phyloP scores from a whole-genome alignment of 1,284 basidiomycete genomes.

The Athelia sp. region DNA sequence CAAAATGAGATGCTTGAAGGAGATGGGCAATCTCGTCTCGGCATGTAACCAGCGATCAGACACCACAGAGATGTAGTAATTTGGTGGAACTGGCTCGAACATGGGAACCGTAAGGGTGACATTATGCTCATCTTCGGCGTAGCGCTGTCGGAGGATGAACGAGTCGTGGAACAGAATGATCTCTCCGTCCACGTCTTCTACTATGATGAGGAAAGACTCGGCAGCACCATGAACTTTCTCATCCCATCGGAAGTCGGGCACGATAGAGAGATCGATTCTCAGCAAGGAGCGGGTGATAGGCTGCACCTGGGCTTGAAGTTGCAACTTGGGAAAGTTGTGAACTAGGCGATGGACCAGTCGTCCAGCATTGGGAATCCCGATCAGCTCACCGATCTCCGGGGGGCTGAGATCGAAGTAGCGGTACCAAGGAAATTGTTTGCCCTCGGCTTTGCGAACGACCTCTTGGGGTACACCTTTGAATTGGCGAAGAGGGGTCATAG shows the following conservation, averaged over 20 bases:
- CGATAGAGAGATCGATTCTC: slow-evolving; percentile 86
- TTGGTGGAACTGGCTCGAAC: slow-evolving; percentile 95
- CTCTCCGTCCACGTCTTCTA: slow-evolving; percentile 97
- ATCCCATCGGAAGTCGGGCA: slow-evolving; percentile 97
- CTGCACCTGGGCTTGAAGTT: slow-evolving; percentile 90
- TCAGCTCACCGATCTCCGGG: slow-evolving; percentile 89
- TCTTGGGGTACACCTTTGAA: slow-evolving; percentile 89
- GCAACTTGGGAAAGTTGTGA: slow-evolving; percentile 93
- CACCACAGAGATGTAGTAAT: slow-evolving; percentile 94
- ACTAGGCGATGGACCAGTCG: slow-evolving; percentile 92
- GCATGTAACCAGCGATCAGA: slow-evolving; percentile 96
- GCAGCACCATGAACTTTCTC: slow-evolving; percentile 87
- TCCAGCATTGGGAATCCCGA: slow-evolving; percentile 91
- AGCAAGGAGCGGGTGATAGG: slow-evolving; percentile 89
- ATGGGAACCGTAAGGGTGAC: slow-evolving; percentile 94
- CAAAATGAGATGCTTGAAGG: slow-evolving; percentile 96
- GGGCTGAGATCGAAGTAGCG: slow-evolving; percentile 89
- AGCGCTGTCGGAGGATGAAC: slow-evolving; percentile 88
- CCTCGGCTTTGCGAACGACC: slow-evolving; percentile 89
- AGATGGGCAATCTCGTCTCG: slow-evolving; percentile 92
- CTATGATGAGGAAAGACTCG: slow-evolving; percentile 89
- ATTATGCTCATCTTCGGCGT: slow-evolving; percentile 90
- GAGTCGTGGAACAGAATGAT: slow-evolving; percentile 92
- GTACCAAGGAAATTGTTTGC: slow-evolving; percentile 99
- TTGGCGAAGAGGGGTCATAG: slow-evolving; percentile 96